Evolutionary conservation across 371 early-diverging fungal genomes (phyloP), one percentile per base, ranked within the genome.

Genomic region (Choanephora cucurbitarum): DNA sequence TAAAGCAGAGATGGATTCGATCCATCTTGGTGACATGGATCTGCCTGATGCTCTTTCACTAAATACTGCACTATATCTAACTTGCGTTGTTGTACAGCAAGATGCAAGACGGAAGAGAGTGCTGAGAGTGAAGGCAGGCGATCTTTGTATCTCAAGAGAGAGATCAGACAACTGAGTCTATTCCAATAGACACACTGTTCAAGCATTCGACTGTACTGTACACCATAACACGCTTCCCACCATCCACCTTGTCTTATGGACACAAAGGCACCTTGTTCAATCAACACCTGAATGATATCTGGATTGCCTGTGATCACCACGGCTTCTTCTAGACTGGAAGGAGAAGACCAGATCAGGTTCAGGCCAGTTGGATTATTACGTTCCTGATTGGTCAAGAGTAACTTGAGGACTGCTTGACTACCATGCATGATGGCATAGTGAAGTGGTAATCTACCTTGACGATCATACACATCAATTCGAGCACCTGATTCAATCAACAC

Each of bases 361-460:
- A 28, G 40, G 10, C 18, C 41, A 8, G 48, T 47, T 2, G 56
- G 56, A 11, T 55, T 55, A 19, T 55, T 55, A 31, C 48, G 37
- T 28, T 45, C 48, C 0, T 41, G 56, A 40, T 47, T 55, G 5
- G 7, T 1, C 22, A 51, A 23, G 75, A 73, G n/a, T 82, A 88
- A 72, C 85, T 85, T 57, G 86, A 87, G 28, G 87, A 90, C 58
- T n/a, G 59, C 60, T 10, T 50, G 24, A 44, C 66, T 67, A 6
- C 55, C 41, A 34, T 70, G 64, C 4, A 52, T 51, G n/a, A 65
- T 67, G 1, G 77, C 73, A 17, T 73, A 48, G 60, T 85, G 81
- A 58, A 88, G 60, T 2, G 84, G 73, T 0, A 82, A 78, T 61
- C 86, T 87, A 19, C 88, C 89, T 28, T 73, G 70, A 8, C 64